Percentiles rank a stretch among this genome's conserved stretches.
phyloP scores from a whole-genome alignment of 257 asterid species.

The Craterostigma plantagineum region DNA sequence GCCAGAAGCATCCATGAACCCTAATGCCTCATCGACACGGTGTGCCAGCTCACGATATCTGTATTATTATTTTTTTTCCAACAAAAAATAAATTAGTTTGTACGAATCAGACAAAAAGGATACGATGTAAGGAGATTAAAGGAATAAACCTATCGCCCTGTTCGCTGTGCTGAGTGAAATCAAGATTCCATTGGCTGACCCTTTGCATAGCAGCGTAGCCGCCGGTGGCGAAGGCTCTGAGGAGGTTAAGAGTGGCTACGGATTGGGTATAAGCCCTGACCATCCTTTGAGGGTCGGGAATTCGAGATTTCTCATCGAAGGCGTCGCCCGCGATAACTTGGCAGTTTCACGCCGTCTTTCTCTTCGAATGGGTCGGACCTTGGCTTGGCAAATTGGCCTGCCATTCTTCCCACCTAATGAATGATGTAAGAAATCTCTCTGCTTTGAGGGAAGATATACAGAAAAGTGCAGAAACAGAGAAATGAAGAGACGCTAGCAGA shows the following conservation, averaged over 20 bases:
- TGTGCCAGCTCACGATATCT: conserved; percentile 62
- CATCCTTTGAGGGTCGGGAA: conserved; percentile 62
- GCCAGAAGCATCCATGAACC: conserved; percentile 65
- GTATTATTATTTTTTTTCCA: too few species aligned
- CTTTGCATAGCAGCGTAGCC: conserved; percentile 77
- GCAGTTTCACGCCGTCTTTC: conserved; percentile 52
- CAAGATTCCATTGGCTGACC: conserved; percentile 72
- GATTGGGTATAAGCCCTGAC: conserved; percentile 60
- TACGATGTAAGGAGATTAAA: neutral
- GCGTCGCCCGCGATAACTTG: conserved; percentile 68
- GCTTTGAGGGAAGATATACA: too few species aligned
- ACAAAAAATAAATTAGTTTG: too few species aligned
- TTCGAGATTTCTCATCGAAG: conserved; percentile 45
- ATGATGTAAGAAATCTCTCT: too few species aligned
- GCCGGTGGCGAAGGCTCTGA: conserved; percentile 68
- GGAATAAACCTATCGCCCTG: conserved; percentile 53
- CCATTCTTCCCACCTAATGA: conserved; percentile 67
- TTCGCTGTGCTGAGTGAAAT: conserved; percentile 53
- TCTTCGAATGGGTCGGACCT: conserved; percentile 55
- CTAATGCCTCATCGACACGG: conserved; percentile 69
- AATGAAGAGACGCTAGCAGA: too few species aligned
- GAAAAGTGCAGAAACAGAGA: too few species aligned
- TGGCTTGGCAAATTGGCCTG: conserved; percentile 75
- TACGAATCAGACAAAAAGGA: neutral
- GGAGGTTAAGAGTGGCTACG: conserved; percentile 56